Base-by-base conservation (phyloP, 257 asterid genomes). In the Solanum neorickii region DNA sequence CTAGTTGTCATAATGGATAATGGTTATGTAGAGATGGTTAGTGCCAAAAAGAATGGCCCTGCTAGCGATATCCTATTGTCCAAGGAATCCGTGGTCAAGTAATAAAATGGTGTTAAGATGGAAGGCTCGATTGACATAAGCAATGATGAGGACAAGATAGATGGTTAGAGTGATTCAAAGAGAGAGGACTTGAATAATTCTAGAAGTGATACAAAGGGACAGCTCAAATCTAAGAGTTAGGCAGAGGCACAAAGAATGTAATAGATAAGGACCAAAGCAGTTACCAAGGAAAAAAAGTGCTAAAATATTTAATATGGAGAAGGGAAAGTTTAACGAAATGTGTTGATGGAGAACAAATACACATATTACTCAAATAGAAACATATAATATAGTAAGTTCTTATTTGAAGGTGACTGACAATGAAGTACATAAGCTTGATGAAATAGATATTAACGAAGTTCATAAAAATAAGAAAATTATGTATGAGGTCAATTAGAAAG, bases 81-180 rank as follows among this genome's bases (percentile, higher is more conserved):
- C 52, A 46, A 46, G 12, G 16, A 46, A 15, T 46, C 52, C 4
- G 2, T 2, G 52, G 0, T 12, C 16, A 46, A 46, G 16, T 46
- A 46, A 0, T 5, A 46, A 46, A 46, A 46, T 12, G 16, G 6
- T 12, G 52, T 4, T 46, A 46, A 46, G 16, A 46, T 2, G 1
- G 52, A 46, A 46, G 49, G 49, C 5, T 11, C 12, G 15, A 44
- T 44, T 46, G 49, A 5, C 2, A 46, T 12, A 46, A 4, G 18
- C 16, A 86, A 70, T 69, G 88, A 21, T 31, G 74, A 83, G 60
- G 49, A 75, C 76, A 92, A 77, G 88, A 73, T 47, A 72, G 88
- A 86, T 87, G 93, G 84, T 83, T 89, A 69, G 25, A 72, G 69
- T 68, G 73, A 85, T 56, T 65, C 89, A 87, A 89, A 23, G 85